phyloP scores from a whole-genome alignment of 352 stramenopile genomes.

The Phytophthora uliginosa region DNA sequence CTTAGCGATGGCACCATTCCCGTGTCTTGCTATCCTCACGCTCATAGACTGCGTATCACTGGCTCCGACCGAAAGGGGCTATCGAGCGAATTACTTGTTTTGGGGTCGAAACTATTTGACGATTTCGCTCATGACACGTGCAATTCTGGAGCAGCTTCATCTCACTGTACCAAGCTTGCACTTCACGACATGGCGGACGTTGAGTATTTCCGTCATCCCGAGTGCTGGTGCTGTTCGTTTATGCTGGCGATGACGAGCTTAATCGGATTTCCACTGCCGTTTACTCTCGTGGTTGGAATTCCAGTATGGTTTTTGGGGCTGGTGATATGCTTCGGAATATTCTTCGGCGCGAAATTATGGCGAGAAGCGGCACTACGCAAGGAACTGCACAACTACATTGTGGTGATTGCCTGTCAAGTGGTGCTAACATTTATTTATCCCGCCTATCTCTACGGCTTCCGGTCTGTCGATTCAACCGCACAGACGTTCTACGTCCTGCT shows the following conservation, averaged over 20 bases:
- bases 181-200: constrained; percentile 7
- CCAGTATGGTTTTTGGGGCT: constrained; percentile 36
- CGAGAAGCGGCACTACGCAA: constrained; percentile 15
- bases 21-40: constrained; percentile 29
- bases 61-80: constrained; percentile 21
- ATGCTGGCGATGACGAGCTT: constrained; percentile 34
- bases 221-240: constrained; percentile 35
- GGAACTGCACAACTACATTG: constrained; percentile 35
- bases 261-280: constrained; percentile 55
- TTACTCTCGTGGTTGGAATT: constrained; percentile 47
- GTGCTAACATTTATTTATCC: constrained; percentile 58
- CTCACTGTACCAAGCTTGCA: constrained; percentile 30
- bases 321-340: constrained; percentile 28
- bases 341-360: constrained; percentile 37
- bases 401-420: constrained; percentile 48
- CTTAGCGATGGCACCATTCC: constrained; percentile 20
- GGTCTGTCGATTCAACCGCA: constrained; percentile 23
- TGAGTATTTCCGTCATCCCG: constrained; percentile 26
- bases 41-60: constrained; percentile 33
- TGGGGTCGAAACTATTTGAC: constrained; percentile 32
- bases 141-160: constrained; percentile 31
- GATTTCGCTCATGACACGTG: constrained; percentile 32
- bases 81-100: constrained; percentile 35
- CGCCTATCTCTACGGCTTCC: constrained; percentile 58
- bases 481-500: constrained; percentile 43